Conservation (phyloP, 2,329 filamentous ascomycete genomes). For the Neurospora sp. region DNA sequence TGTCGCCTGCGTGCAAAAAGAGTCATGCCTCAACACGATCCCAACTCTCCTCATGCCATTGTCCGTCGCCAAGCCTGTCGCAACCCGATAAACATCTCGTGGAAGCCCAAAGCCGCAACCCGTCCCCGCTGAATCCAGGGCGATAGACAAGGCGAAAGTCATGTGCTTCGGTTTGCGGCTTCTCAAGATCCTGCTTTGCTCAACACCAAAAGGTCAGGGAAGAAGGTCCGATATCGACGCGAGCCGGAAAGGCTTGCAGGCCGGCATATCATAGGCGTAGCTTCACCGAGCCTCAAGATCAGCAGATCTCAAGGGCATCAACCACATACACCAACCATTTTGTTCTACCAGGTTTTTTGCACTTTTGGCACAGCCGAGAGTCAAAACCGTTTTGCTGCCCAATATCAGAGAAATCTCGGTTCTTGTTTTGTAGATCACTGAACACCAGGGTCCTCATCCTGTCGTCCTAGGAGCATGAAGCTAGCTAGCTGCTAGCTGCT, state of each 20-base stretch:
- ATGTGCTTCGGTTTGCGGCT: background rate
- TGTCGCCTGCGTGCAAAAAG: background rate
- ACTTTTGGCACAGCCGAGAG: background rate
- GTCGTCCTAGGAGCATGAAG: background rate
- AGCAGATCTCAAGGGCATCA: background rate
- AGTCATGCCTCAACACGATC: background rate
- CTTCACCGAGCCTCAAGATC: background rate
- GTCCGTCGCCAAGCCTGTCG: background rate
- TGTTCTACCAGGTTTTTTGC: background rate
- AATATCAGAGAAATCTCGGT: background rate
- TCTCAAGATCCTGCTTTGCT: background rate
- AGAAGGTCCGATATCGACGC: background rate
- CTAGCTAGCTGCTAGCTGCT: background rate
- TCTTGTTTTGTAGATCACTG: background rate
- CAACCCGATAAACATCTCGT: background rate
- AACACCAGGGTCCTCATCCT: background rate
- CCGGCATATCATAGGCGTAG: background rate
- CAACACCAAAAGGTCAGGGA: background rate
- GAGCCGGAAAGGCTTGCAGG: background rate
- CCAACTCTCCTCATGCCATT: background rate
- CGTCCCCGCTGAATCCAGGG: background rate
- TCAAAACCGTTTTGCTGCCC: background rate
- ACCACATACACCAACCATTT: background rate
- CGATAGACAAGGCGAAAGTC: background rate
- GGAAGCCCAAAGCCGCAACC: background rate